Evolutionary conservation across 192 early-diverging fungal species (phyloP), one percentile per base, ranked within the genome.

Genomic region (Coemansia sp.): DNA sequence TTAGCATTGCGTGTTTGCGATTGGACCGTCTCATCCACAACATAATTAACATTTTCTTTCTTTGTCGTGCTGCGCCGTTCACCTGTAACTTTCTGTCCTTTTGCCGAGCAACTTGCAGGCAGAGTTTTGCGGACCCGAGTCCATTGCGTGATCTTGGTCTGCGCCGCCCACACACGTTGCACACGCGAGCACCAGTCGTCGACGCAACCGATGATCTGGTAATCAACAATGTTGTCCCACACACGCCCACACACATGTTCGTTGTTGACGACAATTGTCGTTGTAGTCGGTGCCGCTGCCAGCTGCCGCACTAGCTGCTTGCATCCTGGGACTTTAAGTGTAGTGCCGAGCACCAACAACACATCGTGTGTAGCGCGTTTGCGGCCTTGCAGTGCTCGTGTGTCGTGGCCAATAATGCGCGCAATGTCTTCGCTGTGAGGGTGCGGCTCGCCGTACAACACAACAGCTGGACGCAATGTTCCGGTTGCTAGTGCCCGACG

Each of bases 371-470:
- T 51, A 24, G 58, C 54, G 14, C 52, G 49, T 3, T 38, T 17
- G 44, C 65, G 40, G 26, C 55, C 11, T 9, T 40, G 25, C 26
- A 79, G 67, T 9, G 67, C 64, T 24, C 76, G 76, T 18, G 74
- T 53, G 23, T 84, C 83, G 36, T 73, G 63, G 12, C 69, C 31
- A 36, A 76, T 76, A 4, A 83, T 70, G 42, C 64, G 60, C 15
- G 70, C 75, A 66, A 82, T 82, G 51, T 68, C 67, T 34, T 84
- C 76, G 61, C 75, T 63, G 42, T 73, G 68, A 36, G 79, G 79
- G 36, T 81, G 79, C 44, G 69, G 74, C 61, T 98, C 97, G 64
- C 96, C 93, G 83, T 98, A 98, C 3, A 98, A 81, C 2, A 98
- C 92, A 63, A 98, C 90, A 49, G 90, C 89, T 15, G 97, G 97